Percentiles rank a stretch among this genome's conserved stretches.
These are phyloP conservation scores for Neophaeococcomyces mojaviensis DNA, from an alignment of 2,329 filamentous ascomycete genomes.

Conservation along the genomic window DNA sequence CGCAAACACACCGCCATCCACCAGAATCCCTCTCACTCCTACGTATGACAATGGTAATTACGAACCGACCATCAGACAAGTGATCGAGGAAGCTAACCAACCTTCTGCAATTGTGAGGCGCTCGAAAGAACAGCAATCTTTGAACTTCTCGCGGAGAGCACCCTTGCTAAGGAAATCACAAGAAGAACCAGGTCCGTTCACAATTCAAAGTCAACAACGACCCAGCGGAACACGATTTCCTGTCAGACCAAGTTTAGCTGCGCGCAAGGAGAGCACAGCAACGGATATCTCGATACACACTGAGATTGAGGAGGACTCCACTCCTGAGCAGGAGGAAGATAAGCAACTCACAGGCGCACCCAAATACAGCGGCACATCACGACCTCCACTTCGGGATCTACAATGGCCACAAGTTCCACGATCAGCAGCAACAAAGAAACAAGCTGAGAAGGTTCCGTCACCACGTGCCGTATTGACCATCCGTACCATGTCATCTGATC, in stretches of 20 bases:
- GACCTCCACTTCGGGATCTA: slow-evolving; percentile 2
- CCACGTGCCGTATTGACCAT: slow-evolving; percentile 5
- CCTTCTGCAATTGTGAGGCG: neutral
- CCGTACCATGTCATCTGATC: neutral
- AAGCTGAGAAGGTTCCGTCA: neutral
- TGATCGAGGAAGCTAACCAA: neutral
- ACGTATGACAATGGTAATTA: slow-evolving; percentile 22
- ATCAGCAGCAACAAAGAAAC: slow-evolving; percentile 1
- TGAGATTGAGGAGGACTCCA: slow-evolving; percentile 7
- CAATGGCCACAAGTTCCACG: slow-evolving; percentile 9
- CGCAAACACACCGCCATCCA: slow-evolving; percentile 2
- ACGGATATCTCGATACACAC: slow-evolving; percentile 3
- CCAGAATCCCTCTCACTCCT: slow-evolving; percentile 18
- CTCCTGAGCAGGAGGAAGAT: slow-evolving; percentile 6
- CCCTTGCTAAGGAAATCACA: slow-evolving; percentile 6
- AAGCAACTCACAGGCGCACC: neutral
- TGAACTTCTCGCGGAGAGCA: slow-evolving; percentile 5
- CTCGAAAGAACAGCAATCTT: neutral
- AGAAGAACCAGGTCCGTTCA: neutral
- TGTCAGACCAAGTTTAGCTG: neutral
- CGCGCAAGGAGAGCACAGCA: slow-evolving; percentile 1
- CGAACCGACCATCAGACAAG: slow-evolving; percentile 4
- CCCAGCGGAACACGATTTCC: neutral
- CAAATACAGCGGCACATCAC: neutral
- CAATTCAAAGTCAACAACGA: neutral